Percentiles rank a stretch among this genome's conserved stretches.
phyloP scores from a whole-genome alignment of 75 land plant genomes.

The Selaginella moellendorffii region DNA sequence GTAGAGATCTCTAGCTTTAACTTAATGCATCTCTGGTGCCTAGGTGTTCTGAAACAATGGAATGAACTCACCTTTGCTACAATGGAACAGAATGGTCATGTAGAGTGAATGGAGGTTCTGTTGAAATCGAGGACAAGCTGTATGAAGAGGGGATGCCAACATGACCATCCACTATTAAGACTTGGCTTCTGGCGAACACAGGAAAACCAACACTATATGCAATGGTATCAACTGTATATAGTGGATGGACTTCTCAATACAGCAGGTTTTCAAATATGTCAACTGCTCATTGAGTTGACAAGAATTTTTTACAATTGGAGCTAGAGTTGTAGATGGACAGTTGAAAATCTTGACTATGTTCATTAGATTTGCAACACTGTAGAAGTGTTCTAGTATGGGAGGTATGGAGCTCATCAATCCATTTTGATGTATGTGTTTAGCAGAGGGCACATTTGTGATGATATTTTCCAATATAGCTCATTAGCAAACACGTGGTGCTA shows the following conservation, averaged over 20 bases:
- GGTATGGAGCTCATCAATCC: not conserved
- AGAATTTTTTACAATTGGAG: not conserved
- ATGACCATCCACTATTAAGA: not conserved
- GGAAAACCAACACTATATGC: not conserved
- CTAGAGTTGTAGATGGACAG: not conserved
- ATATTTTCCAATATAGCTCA: not conserved
- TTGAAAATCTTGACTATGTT: not conserved
- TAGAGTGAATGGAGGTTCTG: not conserved
- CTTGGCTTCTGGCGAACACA: not conserved
- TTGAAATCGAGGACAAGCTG: not conserved
- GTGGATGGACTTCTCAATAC: not conserved
- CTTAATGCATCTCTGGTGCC: not conserved
- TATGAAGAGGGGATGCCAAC: not conserved
- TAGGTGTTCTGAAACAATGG: not conserved
- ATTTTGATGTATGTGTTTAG: not conserved
- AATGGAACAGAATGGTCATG: not conserved
- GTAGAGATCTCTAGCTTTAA: not conserved
- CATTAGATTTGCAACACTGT: not conserved
- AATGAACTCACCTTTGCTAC: not conserved
- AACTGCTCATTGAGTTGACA: not conserved
- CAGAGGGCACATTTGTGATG: not conserved
- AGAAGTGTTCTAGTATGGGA: not conserved
- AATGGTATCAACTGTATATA: not conserved
- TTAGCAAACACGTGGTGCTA: too few species aligned
- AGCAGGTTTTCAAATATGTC: not conserved